A percentile compares a stretch with the other conserved stretches of the same genome.
phyloP scores from a whole-genome alignment of 2,329 filamentous ascomycete genomes.

The Shiraia sp. region DNA sequence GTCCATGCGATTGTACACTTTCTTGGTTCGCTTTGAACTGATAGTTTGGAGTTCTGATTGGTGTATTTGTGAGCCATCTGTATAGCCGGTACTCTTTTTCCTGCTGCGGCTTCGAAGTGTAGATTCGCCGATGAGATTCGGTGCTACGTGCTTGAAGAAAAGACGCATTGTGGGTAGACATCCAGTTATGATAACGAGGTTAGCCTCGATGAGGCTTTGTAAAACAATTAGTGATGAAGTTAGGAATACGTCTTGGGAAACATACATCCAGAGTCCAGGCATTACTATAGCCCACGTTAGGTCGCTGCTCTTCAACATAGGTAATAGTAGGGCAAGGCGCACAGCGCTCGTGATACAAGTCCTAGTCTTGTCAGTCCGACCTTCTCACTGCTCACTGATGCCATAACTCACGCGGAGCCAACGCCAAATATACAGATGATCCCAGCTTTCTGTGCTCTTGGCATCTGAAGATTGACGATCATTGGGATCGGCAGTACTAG shows the following conservation, averaged over 20 bases:
- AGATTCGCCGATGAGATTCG: slow-evolving; percentile 18
- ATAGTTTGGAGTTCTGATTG: slow-evolving; percentile 11
- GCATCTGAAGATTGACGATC: slow-evolving; percentile 22
- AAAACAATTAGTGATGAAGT: not conserved
- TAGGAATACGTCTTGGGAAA: not conserved
- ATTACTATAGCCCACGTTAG: slow-evolving; percentile 18
- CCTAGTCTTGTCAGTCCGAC: not conserved
- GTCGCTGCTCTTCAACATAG: slow-evolving; percentile 12
- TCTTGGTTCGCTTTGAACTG: slow-evolving; percentile 3
- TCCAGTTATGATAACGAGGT: slow-evolving; percentile 48
- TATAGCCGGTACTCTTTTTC: slow-evolving; percentile 6
- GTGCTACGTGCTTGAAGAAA: slow-evolving; percentile 46
- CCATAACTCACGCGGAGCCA: slow-evolving; percentile 14
- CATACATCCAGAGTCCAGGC: slow-evolving; percentile 16
- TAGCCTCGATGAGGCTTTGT: slow-evolving; percentile 44
- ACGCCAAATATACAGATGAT: slow-evolving; percentile 22
- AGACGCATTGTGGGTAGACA: slow-evolving; percentile 48
- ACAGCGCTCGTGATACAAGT: slow-evolving; percentile 13
- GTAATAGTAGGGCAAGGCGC: slow-evolving; percentile 8
- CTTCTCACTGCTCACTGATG: not conserved
- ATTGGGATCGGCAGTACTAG: slow-evolving; percentile 21
- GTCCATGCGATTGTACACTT: slow-evolving; percentile 6
- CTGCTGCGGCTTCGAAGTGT: slow-evolving; percentile 5
- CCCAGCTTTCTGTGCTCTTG: slow-evolving; percentile 16
- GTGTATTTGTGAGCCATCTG: not conserved